These are phyloP conservation scores for Aspergillus baeticus DNA, from an alignment of 495 filamentous ascomycete genomes.

Conservation along the genomic window DNA sequence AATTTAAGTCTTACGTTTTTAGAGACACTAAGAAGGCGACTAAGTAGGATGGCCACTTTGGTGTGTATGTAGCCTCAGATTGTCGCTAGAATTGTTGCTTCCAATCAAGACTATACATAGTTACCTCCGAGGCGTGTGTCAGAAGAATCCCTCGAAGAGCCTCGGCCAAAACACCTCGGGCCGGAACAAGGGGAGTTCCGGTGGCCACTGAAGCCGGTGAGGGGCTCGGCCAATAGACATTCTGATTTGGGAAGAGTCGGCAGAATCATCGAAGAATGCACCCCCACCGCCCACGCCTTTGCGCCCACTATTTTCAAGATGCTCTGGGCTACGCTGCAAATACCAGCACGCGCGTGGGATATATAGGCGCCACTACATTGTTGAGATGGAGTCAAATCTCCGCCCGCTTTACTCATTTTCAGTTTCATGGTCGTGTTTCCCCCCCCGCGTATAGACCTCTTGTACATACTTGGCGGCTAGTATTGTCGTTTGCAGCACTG, in stretches of 20 bases:
- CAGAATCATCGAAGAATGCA: constrained; percentile 5
- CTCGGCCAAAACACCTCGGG: constrained; percentile 16
- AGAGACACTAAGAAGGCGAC: background rate
- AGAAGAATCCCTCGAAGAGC: constrained; percentile 10
- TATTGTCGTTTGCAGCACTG: background rate
- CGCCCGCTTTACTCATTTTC: background rate
- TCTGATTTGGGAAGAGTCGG: background rate
- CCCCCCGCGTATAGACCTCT: background rate
- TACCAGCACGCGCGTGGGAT: constrained; percentile 30
- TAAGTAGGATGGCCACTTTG: background rate
- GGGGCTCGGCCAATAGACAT: background rate
- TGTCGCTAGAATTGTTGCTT: background rate
- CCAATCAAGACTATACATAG: background rate
- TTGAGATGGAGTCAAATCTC: constrained; percentile 4
- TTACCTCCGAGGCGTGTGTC: no score
- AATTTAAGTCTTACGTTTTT: background rate
- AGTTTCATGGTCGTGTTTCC: background rate
- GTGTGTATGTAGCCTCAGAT: background rate
- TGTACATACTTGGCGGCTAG: background rate
- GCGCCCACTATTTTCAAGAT: constrained; percentile 17
- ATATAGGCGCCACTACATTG: background rate
- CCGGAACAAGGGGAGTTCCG: constrained; percentile 15
- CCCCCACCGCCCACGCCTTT: background rate
- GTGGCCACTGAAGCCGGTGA: constrained; percentile 13
- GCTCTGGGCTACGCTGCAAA: constrained; percentile 45